phyloP scores from a whole-genome alignment of 371 early-diverging fungal species.

The Batrachochytrium dendrobatidis region DNA sequence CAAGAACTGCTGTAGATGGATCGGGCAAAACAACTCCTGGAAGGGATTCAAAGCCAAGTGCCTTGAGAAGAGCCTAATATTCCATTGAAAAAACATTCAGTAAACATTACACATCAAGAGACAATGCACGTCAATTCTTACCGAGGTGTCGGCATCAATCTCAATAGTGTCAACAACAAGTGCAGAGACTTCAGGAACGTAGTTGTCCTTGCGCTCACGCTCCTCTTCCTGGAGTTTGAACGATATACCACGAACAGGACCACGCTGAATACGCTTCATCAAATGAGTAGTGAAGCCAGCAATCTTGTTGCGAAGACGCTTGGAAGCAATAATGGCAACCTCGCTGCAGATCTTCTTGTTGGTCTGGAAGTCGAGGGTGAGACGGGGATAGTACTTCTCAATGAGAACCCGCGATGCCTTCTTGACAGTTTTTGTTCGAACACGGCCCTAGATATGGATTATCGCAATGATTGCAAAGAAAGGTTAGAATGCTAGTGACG shows the following conservation, averaged over 20 bases:
- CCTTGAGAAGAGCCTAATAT: slow-evolving; percentile 84
- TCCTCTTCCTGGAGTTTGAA: slow-evolving; percentile 96
- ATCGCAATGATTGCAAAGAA: no score
- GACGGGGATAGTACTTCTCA: slow-evolving; percentile 99
- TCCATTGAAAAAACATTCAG: background rate
- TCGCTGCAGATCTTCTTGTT: slow-evolving; percentile 99
- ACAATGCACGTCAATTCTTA: slow-evolving; percentile 12
- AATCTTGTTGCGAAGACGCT: slow-evolving; percentile 99
- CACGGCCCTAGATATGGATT: slow-evolving; percentile 60
- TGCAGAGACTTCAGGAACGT: slow-evolving; percentile 98
- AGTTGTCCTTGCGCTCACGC: slow-evolving; percentile 99
- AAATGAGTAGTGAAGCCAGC: slow-evolving; percentile 99
- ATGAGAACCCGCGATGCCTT: slow-evolving; percentile 99
- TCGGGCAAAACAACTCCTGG: slow-evolving; percentile 32
- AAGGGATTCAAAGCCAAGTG: slow-evolving; percentile 79
- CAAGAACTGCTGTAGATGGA: slow-evolving; percentile 19
- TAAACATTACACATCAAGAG: background rate
- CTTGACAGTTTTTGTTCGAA: slow-evolving; percentile 98
- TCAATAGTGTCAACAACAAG: slow-evolving; percentile 90
- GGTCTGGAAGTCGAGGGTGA: slow-evolving; percentile 99
- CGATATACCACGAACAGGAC: slow-evolving; percentile 99
- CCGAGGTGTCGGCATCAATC: slow-evolving; percentile 91
- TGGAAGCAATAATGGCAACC: slow-evolving; percentile 97
- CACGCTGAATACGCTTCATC: slow-evolving; percentile 99
- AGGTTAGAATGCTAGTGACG: no score